These are phyloP conservation scores for Cynara cardunculus DNA, from an alignment of 129 eudicot species.

Conservation along the genomic window DNA sequence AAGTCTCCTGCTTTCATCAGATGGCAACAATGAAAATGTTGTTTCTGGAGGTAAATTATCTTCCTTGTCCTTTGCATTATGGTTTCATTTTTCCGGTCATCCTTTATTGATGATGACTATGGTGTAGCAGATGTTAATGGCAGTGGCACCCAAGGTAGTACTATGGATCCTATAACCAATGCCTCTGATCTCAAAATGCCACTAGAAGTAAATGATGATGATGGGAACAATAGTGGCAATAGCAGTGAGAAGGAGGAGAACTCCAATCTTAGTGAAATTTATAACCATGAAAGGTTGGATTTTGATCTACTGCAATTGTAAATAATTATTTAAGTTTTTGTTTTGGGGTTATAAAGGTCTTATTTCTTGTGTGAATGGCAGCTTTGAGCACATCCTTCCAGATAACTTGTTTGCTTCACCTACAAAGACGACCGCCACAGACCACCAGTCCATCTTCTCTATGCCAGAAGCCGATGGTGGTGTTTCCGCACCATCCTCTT, in stretches of 20 bases:
- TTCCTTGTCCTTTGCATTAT: background rate
- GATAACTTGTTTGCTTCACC: slow-evolving; percentile 78
- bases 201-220: slow-evolving; percentile 35
- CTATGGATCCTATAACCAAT: slow-evolving; percentile 18
- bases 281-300: slow-evolving; percentile 50
- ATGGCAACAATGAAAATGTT: slow-evolving; percentile 32
- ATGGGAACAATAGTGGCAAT: slow-evolving; percentile 5
- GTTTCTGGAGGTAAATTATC: slow-evolving; percentile 35
- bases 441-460: slow-evolving; percentile 35
- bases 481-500: slow-evolving; percentile 18
- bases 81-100: background rate
- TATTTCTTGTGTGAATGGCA: slow-evolving; percentile 12
- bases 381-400: slow-evolving; percentile 64
- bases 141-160: slow-evolving; percentile 25
- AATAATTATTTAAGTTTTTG: background rate
- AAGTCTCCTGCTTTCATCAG: slow-evolving; percentile 22
- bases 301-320: background rate
- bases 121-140: slow-evolving; percentile 27
- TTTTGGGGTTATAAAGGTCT: background rate
- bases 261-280: slow-evolving; percentile 28
- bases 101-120: slow-evolving; percentile 9
- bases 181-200: slow-evolving; percentile 25
- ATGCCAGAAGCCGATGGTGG: slow-evolving; percentile 29
- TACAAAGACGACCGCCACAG: slow-evolving; percentile 39
- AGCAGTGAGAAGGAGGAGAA: slow-evolving; percentile 20